Conservation (phyloP, 768 basidiomycete genomes). For the Gloeopeniophorella convolvens region DNA sequence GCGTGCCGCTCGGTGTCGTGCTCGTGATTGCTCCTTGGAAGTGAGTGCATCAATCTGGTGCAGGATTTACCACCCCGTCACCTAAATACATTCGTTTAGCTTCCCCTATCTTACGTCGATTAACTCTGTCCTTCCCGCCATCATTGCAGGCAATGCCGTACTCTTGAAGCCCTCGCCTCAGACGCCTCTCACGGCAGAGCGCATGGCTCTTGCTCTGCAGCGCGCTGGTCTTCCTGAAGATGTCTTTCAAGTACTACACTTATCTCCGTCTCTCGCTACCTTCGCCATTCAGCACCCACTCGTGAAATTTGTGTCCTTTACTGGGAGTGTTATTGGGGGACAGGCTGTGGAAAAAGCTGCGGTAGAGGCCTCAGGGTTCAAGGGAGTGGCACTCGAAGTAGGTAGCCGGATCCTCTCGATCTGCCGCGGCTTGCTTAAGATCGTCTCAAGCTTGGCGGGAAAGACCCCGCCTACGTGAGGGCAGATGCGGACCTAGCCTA, state of each 20-base stretch:
- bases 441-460: constrained; percentile 74
- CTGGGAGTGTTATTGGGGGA: constrained; percentile 80
- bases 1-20: constrained; percentile 80
- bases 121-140: constrained; percentile 87
- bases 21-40: constrained; percentile 92
- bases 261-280: constrained; percentile 55
- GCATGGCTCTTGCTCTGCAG: constrained; percentile 61
- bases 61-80: background rate
- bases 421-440: constrained; percentile 4
- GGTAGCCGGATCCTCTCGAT: background rate
- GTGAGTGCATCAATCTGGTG: constrained; percentile 36
- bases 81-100: constrained; percentile 35
- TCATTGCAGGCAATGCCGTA: constrained; percentile 87
- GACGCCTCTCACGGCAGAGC: constrained; percentile 84
- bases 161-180: constrained; percentile 96
- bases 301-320: constrained; percentile 85
- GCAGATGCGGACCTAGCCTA: constrained; percentile 80
- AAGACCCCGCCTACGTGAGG: constrained; percentile 95
- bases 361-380: constrained; percentile 61
- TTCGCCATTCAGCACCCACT: constrained; percentile 55
- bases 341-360: constrained; percentile 67
- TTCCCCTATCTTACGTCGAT: constrained; percentile 87
- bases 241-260: constrained; percentile 69
- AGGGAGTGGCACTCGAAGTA: constrained; percentile 83
- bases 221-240: constrained; percentile 73